A percentile compares a stretch with the other conserved stretches of the same genome.
Evolutionary conservation across 331 rosid genomes (phyloP).

Genomic region (Malus hybrid): DNA sequence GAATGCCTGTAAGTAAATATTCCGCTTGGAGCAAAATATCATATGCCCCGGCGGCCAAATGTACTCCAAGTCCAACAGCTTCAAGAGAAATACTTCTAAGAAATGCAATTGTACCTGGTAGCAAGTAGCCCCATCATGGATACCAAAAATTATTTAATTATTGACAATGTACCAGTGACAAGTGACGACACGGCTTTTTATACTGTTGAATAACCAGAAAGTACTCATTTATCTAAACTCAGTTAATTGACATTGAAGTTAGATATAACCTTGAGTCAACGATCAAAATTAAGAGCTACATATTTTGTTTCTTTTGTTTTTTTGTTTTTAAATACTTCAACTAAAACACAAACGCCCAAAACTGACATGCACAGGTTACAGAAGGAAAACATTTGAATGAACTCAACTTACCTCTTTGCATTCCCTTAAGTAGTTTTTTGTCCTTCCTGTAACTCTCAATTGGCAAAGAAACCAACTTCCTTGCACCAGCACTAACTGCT

Average conservation of each 20-base stretch:
- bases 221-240: background rate
- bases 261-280: background rate
- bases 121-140: conserved; percentile 1
- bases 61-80: conserved; percentile 98
- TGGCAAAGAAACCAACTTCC: conserved; percentile 84
- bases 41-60: conserved; percentile 93
- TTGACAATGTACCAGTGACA: too few relatives aligned
- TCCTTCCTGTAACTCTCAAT: conserved; percentile 86
- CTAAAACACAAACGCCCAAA: background rate
- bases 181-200: background rate
- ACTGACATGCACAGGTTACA: background rate
- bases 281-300: too few relatives aligned
- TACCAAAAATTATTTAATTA: background rate
- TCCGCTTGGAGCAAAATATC: conserved; percentile 86
- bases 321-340: background rate
- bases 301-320: background rate
- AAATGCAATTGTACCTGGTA: conserved; percentile 81
- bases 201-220: background rate
- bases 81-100: conserved; percentile 94
- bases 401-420: conserved; percentile 80
- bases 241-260: background rate
- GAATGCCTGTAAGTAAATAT: conserved; percentile 52
- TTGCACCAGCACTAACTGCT: conserved; percentile 82
- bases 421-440: conserved; percentile 80
- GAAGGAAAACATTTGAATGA: conserved; percentile 11